A percentile compares a stretch with the other conserved stretches of the same genome.
These are phyloP conservation scores for Tolypocladium paradoxum DNA, from an alignment of 2,329 filamentous ascomycete genomes.

Conservation along the genomic window DNA sequence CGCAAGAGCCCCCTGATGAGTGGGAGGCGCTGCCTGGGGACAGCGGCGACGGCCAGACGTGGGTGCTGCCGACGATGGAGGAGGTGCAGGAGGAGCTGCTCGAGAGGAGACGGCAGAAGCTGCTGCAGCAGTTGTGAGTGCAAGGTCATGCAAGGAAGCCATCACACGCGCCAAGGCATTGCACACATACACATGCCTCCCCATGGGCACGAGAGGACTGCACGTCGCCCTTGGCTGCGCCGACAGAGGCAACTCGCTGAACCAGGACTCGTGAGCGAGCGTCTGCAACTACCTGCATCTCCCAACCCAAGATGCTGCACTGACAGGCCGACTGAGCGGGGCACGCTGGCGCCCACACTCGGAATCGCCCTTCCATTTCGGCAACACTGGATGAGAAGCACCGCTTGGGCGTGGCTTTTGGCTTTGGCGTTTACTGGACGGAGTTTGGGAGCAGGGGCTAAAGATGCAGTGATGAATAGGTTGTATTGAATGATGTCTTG, in stretches of 20 bases:
- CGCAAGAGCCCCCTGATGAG: slow-evolving; percentile 47
- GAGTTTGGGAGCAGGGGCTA: neutral
- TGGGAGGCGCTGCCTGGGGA: slow-evolving; percentile 89
- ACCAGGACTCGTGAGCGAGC: too few species aligned
- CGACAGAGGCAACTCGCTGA: neutral
- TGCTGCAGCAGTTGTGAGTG: slow-evolving; percentile 66
- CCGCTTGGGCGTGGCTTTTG: neutral
- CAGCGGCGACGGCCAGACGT: slow-evolving; percentile 67
- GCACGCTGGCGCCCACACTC: neutral
- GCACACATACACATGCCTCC: too few species aligned
- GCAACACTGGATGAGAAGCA: neutral
- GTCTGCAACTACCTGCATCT: too few species aligned
- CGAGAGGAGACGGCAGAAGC: slow-evolving; percentile 68
- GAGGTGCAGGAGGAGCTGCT: slow-evolving; percentile 93
- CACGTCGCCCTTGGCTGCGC: neutral
- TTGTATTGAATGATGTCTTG: neutral
- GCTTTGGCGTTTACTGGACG: neutral
- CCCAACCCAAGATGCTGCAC: neutral
- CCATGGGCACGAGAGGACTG: neutral
- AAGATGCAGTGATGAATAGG: neutral
- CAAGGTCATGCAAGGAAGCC: neutral
- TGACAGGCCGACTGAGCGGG: too few species aligned
- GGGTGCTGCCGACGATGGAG: slow-evolving; percentile 75
- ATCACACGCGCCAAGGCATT: neutral
- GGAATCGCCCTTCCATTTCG: neutral